These are phyloP conservation scores for Quercus cerris DNA, from an alignment of 306 rosid genomes.

Conservation along the genomic window DNA sequence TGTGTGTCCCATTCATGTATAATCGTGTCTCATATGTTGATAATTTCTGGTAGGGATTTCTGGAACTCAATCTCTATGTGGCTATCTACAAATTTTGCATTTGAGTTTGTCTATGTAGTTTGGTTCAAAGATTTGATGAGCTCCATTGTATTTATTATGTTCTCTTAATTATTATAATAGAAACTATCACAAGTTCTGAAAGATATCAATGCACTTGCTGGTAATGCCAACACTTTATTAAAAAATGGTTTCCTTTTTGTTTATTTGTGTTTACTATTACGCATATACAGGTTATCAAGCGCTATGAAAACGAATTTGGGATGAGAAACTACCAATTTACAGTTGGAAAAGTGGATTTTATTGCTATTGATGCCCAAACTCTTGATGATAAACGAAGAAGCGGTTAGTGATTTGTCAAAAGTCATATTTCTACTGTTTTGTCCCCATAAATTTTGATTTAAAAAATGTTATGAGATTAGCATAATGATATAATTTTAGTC, in stretches of 20 bases:
- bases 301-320: slow-evolving; percentile 70
- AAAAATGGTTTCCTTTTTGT: slow-evolving; percentile 7
- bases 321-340: slow-evolving; percentile 50
- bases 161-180: background rate
- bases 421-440: slow-evolving; percentile 1
- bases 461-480: background rate
- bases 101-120: background rate
- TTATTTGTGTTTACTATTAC: slow-evolving; percentile 8
- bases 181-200: background rate
- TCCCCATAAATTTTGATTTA: background rate
- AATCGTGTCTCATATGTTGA: background rate
- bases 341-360: slow-evolving; percentile 68
- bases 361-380: slow-evolving; percentile 74
- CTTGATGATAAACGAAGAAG: slow-evolving; percentile 55
- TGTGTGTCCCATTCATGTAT: background rate
- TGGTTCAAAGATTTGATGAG: background rate
- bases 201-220: background rate
- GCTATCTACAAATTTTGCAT: background rate
- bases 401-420: slow-evolving; percentile 1
- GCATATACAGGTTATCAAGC: slow-evolving; percentile 45
- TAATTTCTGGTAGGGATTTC: slow-evolving; percentile 5
- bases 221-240: background rate
- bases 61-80: background rate
- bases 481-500: background rate
- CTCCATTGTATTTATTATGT: background rate